A percentile compares a stretch with the other conserved stretches of the same genome.
Evolutionary conservation across 805 yeast genomes (phyloP).

Genomic region (Scheffersomyces amazonensis): DNA sequence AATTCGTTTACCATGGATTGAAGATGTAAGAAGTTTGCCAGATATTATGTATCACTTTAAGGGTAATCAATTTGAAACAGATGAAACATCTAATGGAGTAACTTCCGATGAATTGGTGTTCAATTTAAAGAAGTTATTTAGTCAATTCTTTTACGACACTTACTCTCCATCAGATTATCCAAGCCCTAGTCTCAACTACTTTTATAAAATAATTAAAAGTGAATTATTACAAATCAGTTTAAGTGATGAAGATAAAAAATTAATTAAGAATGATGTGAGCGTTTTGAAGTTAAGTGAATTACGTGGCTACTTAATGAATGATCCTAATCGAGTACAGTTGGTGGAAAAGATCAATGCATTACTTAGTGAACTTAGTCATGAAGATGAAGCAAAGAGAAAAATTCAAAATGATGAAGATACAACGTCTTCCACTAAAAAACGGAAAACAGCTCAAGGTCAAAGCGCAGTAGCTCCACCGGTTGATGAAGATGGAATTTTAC

Average conservation of each 20-base stretch:
- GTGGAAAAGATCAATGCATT: slow-evolving; percentile 8
- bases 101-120: slow-evolving; percentile 12
- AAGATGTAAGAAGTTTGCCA: slow-evolving; percentile 72
- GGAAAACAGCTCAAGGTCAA: not conserved
- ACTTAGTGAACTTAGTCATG: slow-evolving; percentile 6
- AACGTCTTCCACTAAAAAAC: not conserved
- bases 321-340: slow-evolving; percentile 6
- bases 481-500: slow-evolving; percentile 36
- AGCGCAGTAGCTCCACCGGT: slow-evolving; percentile 1
- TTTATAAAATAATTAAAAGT: slow-evolving; percentile 61
- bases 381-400: slow-evolving; percentile 4
- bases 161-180: slow-evolving; percentile 57
- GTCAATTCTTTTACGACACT: slow-evolving; percentile 41
- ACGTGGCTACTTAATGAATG: slow-evolving; percentile 1
- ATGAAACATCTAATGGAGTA: slow-evolving; percentile 9
- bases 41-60: slow-evolving; percentile 5
- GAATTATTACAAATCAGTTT: slow-evolving; percentile 52
- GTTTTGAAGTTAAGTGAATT: slow-evolving; percentile 12
- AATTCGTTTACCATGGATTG: slow-evolving; percentile 67
- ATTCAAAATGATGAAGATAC: not conserved
- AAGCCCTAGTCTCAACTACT: slow-evolving; percentile 69
- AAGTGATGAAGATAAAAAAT: slow-evolving; percentile 10
- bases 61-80: slow-evolving; percentile 8
- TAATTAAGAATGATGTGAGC: slow-evolving; percentile 19
- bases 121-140: slow-evolving; percentile 22